Percentiles rank a stretch among this genome's conserved stretches.
phyloP scores from a whole-genome alignment of 164 flowering plant species.

The Umbilicus rupestris region DNA sequence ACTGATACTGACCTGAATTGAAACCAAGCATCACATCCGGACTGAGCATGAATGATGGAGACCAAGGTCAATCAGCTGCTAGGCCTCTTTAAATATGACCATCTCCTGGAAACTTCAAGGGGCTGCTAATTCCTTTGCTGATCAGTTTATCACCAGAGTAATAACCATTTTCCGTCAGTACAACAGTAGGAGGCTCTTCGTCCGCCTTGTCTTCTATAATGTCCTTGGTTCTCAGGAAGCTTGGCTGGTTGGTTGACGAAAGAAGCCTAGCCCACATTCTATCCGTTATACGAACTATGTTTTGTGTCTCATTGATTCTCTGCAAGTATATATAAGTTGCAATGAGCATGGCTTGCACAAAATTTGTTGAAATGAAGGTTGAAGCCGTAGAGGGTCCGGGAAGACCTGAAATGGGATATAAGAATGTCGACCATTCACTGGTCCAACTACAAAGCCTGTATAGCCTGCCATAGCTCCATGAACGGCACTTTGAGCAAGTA shows the following conservation, averaged over 20 bases:
- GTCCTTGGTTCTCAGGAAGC: conserved; percentile 28
- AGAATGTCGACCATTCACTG: conserved; percentile 36
- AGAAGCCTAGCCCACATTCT: conserved; percentile 64
- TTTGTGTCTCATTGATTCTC: conserved; percentile 39
- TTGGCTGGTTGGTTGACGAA: conserved; percentile 56
- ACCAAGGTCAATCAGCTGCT: neutral
- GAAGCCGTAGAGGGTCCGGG: neutral
- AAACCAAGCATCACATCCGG: neutral
- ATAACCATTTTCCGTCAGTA: neutral
- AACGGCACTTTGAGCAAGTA: conserved; percentile 66
- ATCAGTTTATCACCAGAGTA: neutral
- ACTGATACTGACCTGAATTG: neutral
- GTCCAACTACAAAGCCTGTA: conserved; percentile 49
- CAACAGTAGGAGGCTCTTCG: conserved; percentile 15
- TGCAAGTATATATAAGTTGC: conserved; percentile 8
- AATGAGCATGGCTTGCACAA: neutral
- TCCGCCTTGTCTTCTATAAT: conserved; percentile 15
- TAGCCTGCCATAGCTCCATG: conserved; percentile 77
- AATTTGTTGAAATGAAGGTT: too few species aligned
- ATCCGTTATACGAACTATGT: conserved; percentile 50
- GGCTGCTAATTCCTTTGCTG: neutral
- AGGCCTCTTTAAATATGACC: neutral
- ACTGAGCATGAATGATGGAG: neutral
- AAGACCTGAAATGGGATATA: conserved; percentile 41
- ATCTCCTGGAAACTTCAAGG: neutral